Evolutionary conservation across 2,329 filamentous ascomycete species (phyloP).

Genomic region (Botrytis deweyae): DNA sequence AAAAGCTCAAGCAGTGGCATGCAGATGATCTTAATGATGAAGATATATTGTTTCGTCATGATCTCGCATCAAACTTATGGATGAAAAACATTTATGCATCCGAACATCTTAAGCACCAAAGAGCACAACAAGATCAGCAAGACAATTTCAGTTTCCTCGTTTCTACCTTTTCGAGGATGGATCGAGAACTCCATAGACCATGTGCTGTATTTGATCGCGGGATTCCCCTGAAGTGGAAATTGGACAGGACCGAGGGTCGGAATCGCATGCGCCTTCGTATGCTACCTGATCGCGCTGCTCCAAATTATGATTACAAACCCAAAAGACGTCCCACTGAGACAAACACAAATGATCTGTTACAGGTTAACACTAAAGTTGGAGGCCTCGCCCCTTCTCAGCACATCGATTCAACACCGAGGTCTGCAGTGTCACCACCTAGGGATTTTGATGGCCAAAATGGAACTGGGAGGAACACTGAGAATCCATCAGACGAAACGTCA

Average conservation of each 20-base stretch:
- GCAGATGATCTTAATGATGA: constrained; percentile 66
- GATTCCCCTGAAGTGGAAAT: constrained; percentile 73
- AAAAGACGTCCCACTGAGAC: constrained; percentile 65
- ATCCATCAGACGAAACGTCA: constrained; percentile 23
- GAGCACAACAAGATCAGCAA: constrained; percentile 86
- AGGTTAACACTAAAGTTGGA: constrained; percentile 37
- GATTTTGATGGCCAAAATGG: constrained; percentile 23
- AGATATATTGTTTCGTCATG: constrained; percentile 75
- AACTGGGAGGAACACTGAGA: constrained; percentile 24
- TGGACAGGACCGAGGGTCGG: constrained; percentile 92
- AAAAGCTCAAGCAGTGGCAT: constrained; percentile 80
- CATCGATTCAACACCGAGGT: constrained; percentile 23
- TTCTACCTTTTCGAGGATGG: constrained; percentile 74
- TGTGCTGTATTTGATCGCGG: constrained; percentile 75
- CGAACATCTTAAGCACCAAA: constrained; percentile 88
- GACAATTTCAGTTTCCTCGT: constrained; percentile 80
- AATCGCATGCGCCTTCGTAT: constrained; percentile 92
- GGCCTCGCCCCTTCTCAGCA: constrained; percentile 19
- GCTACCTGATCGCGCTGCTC: constrained; percentile 70
- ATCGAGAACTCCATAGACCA: constrained; percentile 73
- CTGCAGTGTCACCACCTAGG: constrained; percentile 20
- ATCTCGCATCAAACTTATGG: constrained; percentile 85
- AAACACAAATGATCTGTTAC: constrained; percentile 40
- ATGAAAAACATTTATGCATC: constrained; percentile 92
- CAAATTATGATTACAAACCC: constrained; percentile 76